Evolutionary conservation across 164 flowering plant species (phyloP).

Genomic region (Macadamia tetraphylla): DNA sequence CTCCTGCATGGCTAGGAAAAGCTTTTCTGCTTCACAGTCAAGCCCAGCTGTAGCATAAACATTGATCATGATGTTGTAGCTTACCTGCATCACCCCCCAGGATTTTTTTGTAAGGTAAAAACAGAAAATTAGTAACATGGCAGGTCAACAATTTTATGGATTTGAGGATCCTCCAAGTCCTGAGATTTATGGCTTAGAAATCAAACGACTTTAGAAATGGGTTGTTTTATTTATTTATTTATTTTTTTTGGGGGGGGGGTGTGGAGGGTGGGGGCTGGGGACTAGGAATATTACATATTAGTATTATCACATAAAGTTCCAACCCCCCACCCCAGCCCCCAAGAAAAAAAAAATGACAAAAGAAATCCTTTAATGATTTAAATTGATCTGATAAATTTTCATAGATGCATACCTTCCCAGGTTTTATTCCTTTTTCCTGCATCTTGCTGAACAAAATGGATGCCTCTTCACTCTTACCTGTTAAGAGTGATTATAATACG

Average conservation of each 20-base stretch:
- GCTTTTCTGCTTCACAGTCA: slow-evolving; percentile 50
- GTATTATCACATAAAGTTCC: too few relatives aligned
- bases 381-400: not conserved
- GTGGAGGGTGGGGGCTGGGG: too few relatives aligned
- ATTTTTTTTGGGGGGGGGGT: too few relatives aligned
- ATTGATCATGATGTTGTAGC: slow-evolving; percentile 78
- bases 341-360: too few relatives aligned
- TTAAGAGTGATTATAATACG: slow-evolving; percentile 4
- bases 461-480: slow-evolving; percentile 72
- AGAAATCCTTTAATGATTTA: too few relatives aligned
- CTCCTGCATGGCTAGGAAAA: slow-evolving; percentile 52
- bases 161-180: too few relatives aligned
- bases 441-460: slow-evolving; percentile 51
- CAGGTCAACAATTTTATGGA: too few relatives aligned
- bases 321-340: too few relatives aligned
- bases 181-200: too few relatives aligned
- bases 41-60: slow-evolving; percentile 53
- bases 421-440: slow-evolving; percentile 78
- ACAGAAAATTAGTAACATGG: not conserved
- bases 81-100: slow-evolving; percentile 41
- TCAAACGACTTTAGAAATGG: too few relatives aligned
- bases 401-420: slow-evolving; percentile 56
- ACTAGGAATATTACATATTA: too few relatives aligned
- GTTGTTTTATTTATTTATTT: too few relatives aligned
- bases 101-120: not conserved